Evolutionary conservation across 306 rosid species (phyloP), one percentile per base, ranked within the genome.

Genomic region (Castanopsis chinensis): DNA sequence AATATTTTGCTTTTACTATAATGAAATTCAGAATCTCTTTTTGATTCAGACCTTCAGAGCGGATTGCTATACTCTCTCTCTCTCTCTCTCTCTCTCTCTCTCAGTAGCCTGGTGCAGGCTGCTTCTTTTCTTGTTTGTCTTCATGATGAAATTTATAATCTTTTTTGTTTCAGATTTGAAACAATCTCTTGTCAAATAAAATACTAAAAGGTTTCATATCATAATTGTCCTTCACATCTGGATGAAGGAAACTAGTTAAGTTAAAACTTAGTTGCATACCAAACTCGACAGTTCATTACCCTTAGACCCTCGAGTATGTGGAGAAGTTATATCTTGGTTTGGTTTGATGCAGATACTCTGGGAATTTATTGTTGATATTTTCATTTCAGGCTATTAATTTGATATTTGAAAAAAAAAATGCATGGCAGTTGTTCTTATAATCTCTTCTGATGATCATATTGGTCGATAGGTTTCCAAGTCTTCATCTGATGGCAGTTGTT

Each of bases 401-500:
- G 81, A 75, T 64, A 23, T 19, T 25, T 23, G 14, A 25, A 60
- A 27, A 82, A 21, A 74, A 28, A 37, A 7, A 74, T 28, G 60
- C 49, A 60, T 20, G n/a, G 55, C 55, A 13, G 51, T 54, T 69
- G 35, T 54, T 76, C 81, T 69, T 81, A 67, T 79, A 69, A 63
- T 75, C 51, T 72, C 81, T 73, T 77, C 57, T 85, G 71, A 63
- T 73, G 67, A 73, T 76, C 78, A 51, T 79, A 61, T 72, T 74
- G 78, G 72, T 15, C 37, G 28, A 28, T 82, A 95, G 99, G 95
- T 89, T 85, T 88, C 92, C 76, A 88, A 84, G 85, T 86, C 88
- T 52, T 89, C 98, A 52, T 95, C 99, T 83, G 95, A 90, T 20
- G n/a, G 55, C 55, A 13, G 51, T 54, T 69, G 35, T 54, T 76